Conservation (phyloP, 2,329 filamentous ascomycete genomes). For the Stromatinia cepivora region DNA sequence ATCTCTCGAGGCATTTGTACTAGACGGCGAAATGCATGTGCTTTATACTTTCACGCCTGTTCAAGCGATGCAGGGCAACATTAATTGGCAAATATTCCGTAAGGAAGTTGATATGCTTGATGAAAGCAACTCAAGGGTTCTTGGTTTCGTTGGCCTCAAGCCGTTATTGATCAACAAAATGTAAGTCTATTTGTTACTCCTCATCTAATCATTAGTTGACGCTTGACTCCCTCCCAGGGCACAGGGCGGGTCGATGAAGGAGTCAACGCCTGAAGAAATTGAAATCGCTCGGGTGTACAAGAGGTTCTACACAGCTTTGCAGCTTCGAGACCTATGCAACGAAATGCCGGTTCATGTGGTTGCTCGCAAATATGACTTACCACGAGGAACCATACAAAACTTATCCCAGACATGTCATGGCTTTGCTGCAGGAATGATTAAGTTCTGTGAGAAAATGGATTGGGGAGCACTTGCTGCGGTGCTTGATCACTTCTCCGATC, state of each 20-base stretch:
- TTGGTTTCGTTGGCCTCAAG: slow-evolving; percentile 67
- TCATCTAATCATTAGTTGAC: neutral
- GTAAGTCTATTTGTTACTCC: slow-evolving; percentile 47
- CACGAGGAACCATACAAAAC: slow-evolving; percentile 69
- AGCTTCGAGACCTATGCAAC: slow-evolving; percentile 77
- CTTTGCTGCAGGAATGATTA: slow-evolving; percentile 76
- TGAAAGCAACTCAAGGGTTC: slow-evolving; percentile 68
- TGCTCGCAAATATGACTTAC: slow-evolving; percentile 68
- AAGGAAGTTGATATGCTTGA: slow-evolving; percentile 70
- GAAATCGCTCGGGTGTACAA: slow-evolving; percentile 64
- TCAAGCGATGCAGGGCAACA: slow-evolving; percentile 53
- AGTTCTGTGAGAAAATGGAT: slow-evolving; percentile 75
- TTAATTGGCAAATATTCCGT: slow-evolving; percentile 73
- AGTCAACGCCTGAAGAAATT: slow-evolving; percentile 60
- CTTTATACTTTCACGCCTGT: slow-evolving; percentile 77
- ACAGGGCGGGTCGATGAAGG: slow-evolving; percentile 64
- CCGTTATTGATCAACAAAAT: slow-evolving; percentile 66
- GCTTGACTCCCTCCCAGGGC: slow-evolving; percentile 50
- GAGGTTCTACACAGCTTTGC: slow-evolving; percentile 73
- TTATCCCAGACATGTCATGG: slow-evolving; percentile 74
- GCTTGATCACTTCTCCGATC: slow-evolving; percentile 73
- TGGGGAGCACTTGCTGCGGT: slow-evolving; percentile 72
- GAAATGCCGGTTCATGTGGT: slow-evolving; percentile 71
- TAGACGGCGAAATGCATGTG: slow-evolving; percentile 79
- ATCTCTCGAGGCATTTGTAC: slow-evolving; percentile 70